These are phyloP conservation scores for Exophiala oligosperma DNA, from an alignment of 2,329 filamentous ascomycete species.

Conservation along the genomic window DNA sequence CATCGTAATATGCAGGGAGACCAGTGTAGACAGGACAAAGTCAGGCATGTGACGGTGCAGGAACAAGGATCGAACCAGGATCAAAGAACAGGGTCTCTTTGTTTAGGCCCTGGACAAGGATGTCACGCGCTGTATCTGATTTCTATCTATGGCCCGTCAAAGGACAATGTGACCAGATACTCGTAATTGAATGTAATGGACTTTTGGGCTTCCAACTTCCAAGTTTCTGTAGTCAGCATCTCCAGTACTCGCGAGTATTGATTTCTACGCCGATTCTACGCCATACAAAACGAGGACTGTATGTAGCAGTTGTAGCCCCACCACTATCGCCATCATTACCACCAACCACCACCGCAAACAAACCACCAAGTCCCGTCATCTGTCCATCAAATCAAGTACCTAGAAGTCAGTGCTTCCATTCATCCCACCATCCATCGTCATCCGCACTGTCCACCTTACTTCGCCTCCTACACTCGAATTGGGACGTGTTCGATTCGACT, in stretches of 20 bases:
- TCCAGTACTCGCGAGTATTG: too few species aligned
- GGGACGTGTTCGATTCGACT: not conserved
- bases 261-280: too few species aligned
- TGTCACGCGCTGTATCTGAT: not conserved
- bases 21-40: not conserved
- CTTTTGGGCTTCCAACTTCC: not conserved
- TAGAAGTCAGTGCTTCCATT: not conserved
- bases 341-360: not conserved
- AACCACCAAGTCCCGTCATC: not conserved
- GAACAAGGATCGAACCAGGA: not conserved
- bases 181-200: not conserved
- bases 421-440: not conserved
- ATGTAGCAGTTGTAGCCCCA: too few species aligned
- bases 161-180: not conserved
- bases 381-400: too few species aligned
- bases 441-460: not conserved
- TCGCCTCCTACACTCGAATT: not conserved
- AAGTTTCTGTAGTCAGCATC: not conserved
- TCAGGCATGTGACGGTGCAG: constrained; percentile 9
- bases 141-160: not conserved
- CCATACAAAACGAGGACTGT: too few species aligned
- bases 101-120: not conserved
- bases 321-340: too few species aligned
- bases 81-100: not conserved
- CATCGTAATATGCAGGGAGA: not conserved